phyloP scores from a whole-genome alignment of 176 grass and related monocot genomes.

The Musa itinerans region DNA sequence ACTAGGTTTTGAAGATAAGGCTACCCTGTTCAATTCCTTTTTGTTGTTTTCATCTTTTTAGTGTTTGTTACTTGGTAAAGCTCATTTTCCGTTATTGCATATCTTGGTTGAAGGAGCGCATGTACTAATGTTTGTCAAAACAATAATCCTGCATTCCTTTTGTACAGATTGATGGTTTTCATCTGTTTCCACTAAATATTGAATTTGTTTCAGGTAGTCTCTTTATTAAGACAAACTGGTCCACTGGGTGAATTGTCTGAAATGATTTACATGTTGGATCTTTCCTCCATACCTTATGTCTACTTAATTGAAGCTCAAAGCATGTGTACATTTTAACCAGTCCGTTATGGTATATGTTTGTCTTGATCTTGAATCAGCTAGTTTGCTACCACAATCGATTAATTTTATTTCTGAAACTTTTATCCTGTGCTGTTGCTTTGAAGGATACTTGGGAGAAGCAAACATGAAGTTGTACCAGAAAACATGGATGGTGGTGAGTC shows the following conservation, averaged over 20 bases:
- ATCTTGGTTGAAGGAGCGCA: too few species aligned
- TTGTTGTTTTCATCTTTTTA: too few species aligned
- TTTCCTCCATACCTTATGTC: background rate
- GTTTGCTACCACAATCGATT: background rate
- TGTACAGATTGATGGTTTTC: too few species aligned
- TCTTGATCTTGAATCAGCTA: background rate
- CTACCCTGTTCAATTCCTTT: too few species aligned
- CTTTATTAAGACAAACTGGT: background rate
- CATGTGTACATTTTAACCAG: background rate
- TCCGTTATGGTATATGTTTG: background rate
- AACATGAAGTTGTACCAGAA: conserved; percentile 33
- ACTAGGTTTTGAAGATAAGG: too few species aligned
- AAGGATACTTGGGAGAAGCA: conserved; percentile 44
- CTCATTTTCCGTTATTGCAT: too few species aligned
- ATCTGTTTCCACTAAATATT: background rate
- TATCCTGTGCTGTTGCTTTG: conserved; percentile 3
- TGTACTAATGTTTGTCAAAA: too few species aligned
- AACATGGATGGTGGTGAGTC: conserved; percentile 58
- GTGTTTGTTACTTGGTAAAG: too few species aligned
- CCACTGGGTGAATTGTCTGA: background rate
- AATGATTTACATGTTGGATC: background rate
- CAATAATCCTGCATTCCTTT: too few species aligned
- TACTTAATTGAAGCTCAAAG: background rate
- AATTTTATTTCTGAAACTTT: background rate
- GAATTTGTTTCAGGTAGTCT: background rate